A percentile compares a stretch with the other conserved stretches of the same genome.
Conservation (phyloP, 2,329 filamentous ascomycete species). For the Apiospora koreana region DNA sequence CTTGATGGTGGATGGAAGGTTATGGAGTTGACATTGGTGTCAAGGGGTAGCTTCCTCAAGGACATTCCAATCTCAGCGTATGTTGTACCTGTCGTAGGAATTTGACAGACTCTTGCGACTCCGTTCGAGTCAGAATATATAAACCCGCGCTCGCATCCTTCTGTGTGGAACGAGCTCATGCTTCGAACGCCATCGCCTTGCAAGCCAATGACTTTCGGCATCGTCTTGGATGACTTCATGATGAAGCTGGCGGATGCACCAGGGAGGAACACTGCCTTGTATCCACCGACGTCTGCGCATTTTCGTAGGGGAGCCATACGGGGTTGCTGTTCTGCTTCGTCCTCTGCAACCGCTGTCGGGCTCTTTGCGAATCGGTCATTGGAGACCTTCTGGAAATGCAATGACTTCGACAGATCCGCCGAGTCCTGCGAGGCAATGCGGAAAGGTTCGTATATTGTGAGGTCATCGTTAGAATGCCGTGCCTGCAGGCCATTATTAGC, state of each 20-base stretch:
- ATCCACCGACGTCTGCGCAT: constrained; percentile 70
- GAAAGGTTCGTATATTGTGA: constrained; percentile 86
- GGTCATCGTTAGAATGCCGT: constrained; percentile 77
- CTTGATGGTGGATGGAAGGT: constrained; percentile 75
- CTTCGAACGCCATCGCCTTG: constrained; percentile 68
- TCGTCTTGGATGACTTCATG: constrained; percentile 76
- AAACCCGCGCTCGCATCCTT: constrained; percentile 78
- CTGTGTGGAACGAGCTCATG: constrained; percentile 75
- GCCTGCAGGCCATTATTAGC: constrained; percentile 50
- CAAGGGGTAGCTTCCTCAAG: constrained; percentile 69
- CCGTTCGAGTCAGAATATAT: constrained; percentile 76
- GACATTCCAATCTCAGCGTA: constrained; percentile 77
- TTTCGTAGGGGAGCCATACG: constrained; percentile 56
- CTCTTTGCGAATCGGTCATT: constrained; percentile 68
- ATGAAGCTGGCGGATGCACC: constrained; percentile 80
- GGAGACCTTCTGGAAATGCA: constrained; percentile 76
- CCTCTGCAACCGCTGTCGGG: constrained; percentile 49
- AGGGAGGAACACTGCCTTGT: constrained; percentile 80
- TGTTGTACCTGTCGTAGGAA: constrained; percentile 63
- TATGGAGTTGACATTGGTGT: constrained; percentile 70
- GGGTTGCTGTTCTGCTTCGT: constrained; percentile 48
- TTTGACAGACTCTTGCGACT: constrained; percentile 71
- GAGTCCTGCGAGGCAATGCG: constrained; percentile 43
- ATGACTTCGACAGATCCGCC: constrained; percentile 51
- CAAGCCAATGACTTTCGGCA: constrained; percentile 73